Conservation (phyloP, 1,284 basidiomycete species). For the Golubevia pallescens region DNA sequence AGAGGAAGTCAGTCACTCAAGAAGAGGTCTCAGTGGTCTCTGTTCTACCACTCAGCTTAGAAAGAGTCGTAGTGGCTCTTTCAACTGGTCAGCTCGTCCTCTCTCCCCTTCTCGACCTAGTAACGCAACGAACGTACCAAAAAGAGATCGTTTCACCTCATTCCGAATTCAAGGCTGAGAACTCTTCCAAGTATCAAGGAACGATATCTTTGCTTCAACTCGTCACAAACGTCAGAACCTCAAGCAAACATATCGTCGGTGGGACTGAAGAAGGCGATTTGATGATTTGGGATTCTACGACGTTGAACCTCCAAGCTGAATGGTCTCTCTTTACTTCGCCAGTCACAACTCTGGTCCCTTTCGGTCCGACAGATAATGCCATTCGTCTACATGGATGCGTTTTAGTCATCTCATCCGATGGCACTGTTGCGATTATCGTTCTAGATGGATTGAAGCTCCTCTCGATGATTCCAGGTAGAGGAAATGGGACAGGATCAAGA, state of each 20-base stretch:
- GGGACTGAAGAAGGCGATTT: slow-evolving; percentile 41
- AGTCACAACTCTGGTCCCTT: no score
- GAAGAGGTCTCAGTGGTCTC: no score
- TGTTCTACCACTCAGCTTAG: slow-evolving; percentile 15
- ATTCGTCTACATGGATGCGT: slow-evolving; percentile 75
- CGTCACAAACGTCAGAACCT: neutral
- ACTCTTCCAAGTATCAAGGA: slow-evolving; percentile 20
- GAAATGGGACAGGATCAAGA: neutral
- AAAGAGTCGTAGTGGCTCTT: slow-evolving; percentile 17
- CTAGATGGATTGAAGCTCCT: slow-evolving; percentile 71
- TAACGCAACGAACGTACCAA: neutral
- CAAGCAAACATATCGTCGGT: slow-evolving; percentile 25
- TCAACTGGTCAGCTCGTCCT: slow-evolving; percentile 11
- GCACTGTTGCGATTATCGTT: slow-evolving; percentile 79
- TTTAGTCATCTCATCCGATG: slow-evolving; percentile 78
- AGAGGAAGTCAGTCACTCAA: no score
- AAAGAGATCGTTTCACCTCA: slow-evolving; percentile 15
- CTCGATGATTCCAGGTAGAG: neutral
- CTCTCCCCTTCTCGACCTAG: slow-evolving; percentile 11
- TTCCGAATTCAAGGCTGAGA: neutral
- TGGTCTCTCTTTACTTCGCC: slow-evolving; percentile 9
- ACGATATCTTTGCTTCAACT: slow-evolving; percentile 24
- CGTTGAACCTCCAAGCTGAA: slow-evolving; percentile 4
- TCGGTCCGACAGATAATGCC: slow-evolving; percentile 67
- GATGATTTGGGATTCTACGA: slow-evolving; percentile 19